Evolutionary conservation across 1,284 basidiomycete species (phyloP), one percentile per base, ranked within the genome.

Genomic region (Rugosomyces carneus): DNA sequence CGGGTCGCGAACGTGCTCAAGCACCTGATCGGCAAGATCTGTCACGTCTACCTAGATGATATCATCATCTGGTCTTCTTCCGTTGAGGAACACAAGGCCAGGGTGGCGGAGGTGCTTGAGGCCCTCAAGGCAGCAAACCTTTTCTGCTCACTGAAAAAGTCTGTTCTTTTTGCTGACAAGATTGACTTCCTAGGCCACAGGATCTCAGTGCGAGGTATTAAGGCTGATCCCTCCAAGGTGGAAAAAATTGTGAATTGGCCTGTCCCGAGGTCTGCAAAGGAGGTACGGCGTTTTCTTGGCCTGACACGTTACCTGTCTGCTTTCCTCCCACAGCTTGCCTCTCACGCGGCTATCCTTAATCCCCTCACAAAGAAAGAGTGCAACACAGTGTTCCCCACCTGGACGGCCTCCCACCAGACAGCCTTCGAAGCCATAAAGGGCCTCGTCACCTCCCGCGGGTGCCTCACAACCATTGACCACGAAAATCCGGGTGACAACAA

Each of bases 41-140:
- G 65, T 49, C 60, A 71, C 47, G 62, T 71, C 0, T 73, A 73
- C 47, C 50, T 74, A 0, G 69, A 75, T 48, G 61, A 74, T 43
- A 72, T 75, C 37, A 56, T 73, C 24, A 69, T 73, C 36, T 75
- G 64, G 62, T 70, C 66, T 0, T 1, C 65, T 0, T 51, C 53
- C 0, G 11, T 66, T 0, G 62, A 64, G 7, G 65, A 73, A 43
- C 71, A 75, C 45, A 23, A 42, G 0, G 2, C 40, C 0, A 59
- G 70, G 44, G 50, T 70, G 13, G 1, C 13, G 2, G 27, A 5
- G 7, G 19, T 44, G 1, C n/a, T 44, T 2, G 1, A 16, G 3
- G 16, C 42, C 6, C 42, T 44, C 1, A 5, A 16, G 2, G 11
- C 13, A 2, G 29, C 27, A 2, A 18, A 34, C 16, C n/a, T 37